A percentile compares a stretch with the other conserved stretches of the same genome.
Conservation (phyloP, 129 eudicot species). For the Flaveria sonorensis region DNA sequence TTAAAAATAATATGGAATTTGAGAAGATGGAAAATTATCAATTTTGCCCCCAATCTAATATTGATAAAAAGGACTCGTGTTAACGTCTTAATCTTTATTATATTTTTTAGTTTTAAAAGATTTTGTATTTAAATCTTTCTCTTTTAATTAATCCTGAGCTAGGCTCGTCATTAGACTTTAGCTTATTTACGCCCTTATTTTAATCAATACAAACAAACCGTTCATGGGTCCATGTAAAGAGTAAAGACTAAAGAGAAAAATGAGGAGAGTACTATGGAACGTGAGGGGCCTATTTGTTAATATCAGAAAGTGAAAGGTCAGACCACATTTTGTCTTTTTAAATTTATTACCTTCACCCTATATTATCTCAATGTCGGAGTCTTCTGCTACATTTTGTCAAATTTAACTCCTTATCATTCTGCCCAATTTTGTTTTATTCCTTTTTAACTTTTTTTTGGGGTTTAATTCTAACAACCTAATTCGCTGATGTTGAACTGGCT, state of each 20-base stretch:
- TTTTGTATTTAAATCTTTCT: too few relatives aligned
- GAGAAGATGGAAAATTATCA: too few relatives aligned
- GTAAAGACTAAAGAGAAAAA: constrained; percentile 24
- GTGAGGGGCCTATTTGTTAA: constrained; percentile 36
- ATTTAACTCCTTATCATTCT: constrained; percentile 32
- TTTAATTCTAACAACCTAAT: neutral
- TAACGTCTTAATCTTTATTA: too few relatives aligned
- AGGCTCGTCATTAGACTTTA: neutral
- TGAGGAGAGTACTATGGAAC: constrained; percentile 22
- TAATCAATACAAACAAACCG: neutral
- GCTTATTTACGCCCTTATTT: too few relatives aligned
- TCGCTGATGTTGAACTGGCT: too few relatives aligned
- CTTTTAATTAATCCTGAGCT: too few relatives aligned
- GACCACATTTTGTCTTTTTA: constrained; percentile 25
- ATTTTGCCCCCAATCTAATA: too few relatives aligned
- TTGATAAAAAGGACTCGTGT: too few relatives aligned
- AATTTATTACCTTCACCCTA: constrained; percentile 25
- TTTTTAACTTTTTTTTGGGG: neutral
- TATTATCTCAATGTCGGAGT: constrained; percentile 39
- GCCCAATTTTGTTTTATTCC: constrained; percentile 19
- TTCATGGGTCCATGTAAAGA: constrained; percentile 17
- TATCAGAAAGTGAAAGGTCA: constrained; percentile 40
- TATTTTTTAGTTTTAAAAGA: too few relatives aligned
- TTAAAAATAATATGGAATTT: too few relatives aligned
- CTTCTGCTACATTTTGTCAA: constrained; percentile 39